These are phyloP conservation scores for Penicillium sp. DNA, from an alignment of 2,329 filamentous ascomycete genomes.

Conservation along the genomic window DNA sequence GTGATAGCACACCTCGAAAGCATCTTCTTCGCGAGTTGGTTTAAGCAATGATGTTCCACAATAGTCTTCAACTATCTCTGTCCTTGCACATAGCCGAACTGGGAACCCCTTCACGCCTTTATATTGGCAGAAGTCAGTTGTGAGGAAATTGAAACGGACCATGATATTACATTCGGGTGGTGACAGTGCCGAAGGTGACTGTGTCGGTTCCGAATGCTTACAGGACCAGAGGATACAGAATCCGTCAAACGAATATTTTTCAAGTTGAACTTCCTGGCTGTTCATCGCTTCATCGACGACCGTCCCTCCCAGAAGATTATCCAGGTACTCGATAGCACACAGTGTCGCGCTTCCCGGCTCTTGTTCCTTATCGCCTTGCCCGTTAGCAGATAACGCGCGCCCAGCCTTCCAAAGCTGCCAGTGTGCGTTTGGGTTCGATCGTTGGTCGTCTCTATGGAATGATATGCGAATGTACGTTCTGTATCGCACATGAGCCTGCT, in stretches of 20 bases:
- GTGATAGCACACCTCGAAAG: conserved; percentile 71
- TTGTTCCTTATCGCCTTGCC: conserved; percentile 61
- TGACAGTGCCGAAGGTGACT: conserved; percentile 28
- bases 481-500: neutral
- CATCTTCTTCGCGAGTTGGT: neutral
- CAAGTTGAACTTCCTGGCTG: neutral
- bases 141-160: conserved; percentile 93
- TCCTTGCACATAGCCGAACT: conserved; percentile 86
- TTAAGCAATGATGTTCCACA: neutral
- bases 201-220: neutral
- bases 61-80: conserved; percentile 52
- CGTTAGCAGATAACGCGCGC: conserved; percentile 69
- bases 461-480: conserved; percentile 85
- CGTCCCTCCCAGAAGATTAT: neutral
- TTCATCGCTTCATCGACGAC: neutral
- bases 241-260: neutral
- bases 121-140: conserved; percentile 93
- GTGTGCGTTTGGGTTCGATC: conserved; percentile 75
- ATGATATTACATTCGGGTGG: conserved; percentile 71
- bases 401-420: conserved; percentile 93
- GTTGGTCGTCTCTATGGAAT: conserved; percentile 89
- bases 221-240: neutral
- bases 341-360: no score
- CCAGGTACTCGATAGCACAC: neutral
- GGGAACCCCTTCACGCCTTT: conserved; percentile 96